These are phyloP conservation scores for Boletus bicolor DNA, from an alignment of 768 basidiomycete species.

Conservation along the genomic window DNA sequence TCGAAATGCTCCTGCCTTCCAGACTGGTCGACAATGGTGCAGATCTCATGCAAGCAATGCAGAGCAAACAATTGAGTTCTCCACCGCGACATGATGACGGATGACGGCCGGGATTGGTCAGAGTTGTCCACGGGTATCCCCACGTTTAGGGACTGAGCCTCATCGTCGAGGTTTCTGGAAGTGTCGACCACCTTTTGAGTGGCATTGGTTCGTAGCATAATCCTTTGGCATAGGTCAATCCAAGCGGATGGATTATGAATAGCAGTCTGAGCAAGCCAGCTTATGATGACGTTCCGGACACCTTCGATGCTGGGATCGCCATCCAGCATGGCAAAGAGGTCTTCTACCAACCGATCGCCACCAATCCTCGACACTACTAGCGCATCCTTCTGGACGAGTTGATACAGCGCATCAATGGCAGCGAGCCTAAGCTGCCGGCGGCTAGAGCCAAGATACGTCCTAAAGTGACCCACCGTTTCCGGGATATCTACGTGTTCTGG, in stretches of 20 bases:
- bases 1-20: conserved; percentile 84
- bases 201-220: conserved; percentile 92
- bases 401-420: conserved; percentile 93
- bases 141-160: conserved; percentile 85
- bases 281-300: conserved; percentile 86
- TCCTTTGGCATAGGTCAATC: conserved; percentile 96
- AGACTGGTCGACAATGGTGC: conserved; percentile 66
- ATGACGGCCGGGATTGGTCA: conserved; percentile 32
- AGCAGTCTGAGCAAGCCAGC: conserved; percentile 95
- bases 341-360: conserved; percentile 90
- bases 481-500: conserved; percentile 82
- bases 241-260: conserved; percentile 92
- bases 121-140: conserved; percentile 37
- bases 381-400: conserved; percentile 95
- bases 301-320: conserved; percentile 93
- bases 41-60: conserved; percentile 87
- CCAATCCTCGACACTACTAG: conserved; percentile 88
- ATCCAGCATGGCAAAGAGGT: conserved; percentile 92
- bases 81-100: conserved; percentile 78
- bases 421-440: conserved; percentile 87
- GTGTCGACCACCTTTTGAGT: conserved; percentile 72
- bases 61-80: conserved; percentile 94
- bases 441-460: conserved; percentile 74
- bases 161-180: conserved; percentile 72
- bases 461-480: conserved; percentile 73